Evolutionary conservation across 179 eudicot species (phyloP), one percentile per base, ranked within the genome.

Genomic region (Drosera spatulata): DNA sequence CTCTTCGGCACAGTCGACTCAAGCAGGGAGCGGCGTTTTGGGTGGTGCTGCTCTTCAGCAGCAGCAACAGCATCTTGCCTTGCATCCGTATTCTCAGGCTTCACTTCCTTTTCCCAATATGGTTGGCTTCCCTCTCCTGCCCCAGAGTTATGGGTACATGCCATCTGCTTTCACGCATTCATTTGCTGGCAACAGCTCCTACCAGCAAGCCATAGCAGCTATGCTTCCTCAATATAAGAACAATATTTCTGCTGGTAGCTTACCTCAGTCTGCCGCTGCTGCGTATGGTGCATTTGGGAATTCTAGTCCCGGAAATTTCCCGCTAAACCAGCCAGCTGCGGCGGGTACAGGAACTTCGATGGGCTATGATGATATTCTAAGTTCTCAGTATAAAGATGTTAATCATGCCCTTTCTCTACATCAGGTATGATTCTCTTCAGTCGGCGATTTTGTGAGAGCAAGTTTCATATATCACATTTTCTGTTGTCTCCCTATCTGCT

Each of bases 131-230:
- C 96, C 89, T 4, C 82, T 78, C 61, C 50, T 89, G 77, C 94
- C 88, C 57, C 97, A 81, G 61, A 86, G 78, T 69, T 94, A 89
- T 70, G 68, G 93, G 2, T 86, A 85, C 67, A 64, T 89, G 91
- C 91, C 99, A 3, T 76, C 88, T 58, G 85, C 84, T 10, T 94
- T 79, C 74, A 97, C 82, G 73, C 99, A 90, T 75, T 77, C 82
- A 45, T 71, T 71, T 71, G 85, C 97, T 41, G 91, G 88, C 55
- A 90, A 85, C 67, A 83, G 62, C 69, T 59, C 80, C 2, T 84
- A 86, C 72, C 95, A 88, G 70, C 99, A 94, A 59, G 83, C 95
- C 41, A 67, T 86, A 41, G 95, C 86, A 11, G 77, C 78, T 9
- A 65, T 79, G 55, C 83, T 79, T 55, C 95, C 96, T 14, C 96